Evolutionary conservation across 148 eudicot species (phyloP).

Genomic region (Rhododendron williamsianum): DNA sequence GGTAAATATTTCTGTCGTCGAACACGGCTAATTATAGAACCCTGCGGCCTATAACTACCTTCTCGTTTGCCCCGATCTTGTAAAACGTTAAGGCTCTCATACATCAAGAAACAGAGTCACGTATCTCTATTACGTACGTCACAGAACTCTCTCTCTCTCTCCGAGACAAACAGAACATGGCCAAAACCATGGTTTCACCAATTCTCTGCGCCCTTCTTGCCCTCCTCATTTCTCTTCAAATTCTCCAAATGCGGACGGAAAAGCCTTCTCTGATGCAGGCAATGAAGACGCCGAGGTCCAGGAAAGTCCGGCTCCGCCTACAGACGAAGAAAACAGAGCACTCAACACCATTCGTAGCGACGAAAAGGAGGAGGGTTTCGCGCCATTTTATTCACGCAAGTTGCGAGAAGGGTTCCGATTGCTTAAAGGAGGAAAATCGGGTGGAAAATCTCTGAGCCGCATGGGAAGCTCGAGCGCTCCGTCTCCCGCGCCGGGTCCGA

Average conservation of each 20-base stretch:
- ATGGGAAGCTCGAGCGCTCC: not conserved
- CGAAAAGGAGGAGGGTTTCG: not conserved
- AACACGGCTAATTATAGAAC: not conserved
- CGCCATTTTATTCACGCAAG: not conserved
- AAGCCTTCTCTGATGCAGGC: not conserved
- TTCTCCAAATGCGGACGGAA: not conserved
- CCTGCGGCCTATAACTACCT: not conserved
- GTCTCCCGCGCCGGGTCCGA: not conserved
- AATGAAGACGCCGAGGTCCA: not conserved
- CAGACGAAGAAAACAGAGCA: not conserved
- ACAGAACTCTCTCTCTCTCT: not conserved
- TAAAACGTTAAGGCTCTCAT: no score
- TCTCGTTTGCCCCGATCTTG: not conserved
- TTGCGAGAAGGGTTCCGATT: not conserved
- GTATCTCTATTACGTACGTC: no score
- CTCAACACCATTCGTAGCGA: not conserved
- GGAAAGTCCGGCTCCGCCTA: not conserved
- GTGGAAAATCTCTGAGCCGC: not conserved
- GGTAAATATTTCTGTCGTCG: not conserved
- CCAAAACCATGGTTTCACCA: not conserved
- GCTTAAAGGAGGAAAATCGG: not conserved
- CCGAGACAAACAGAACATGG: not conserved
- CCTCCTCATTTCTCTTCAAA: not conserved
- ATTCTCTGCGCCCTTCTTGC: not conserved
- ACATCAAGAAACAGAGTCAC: no score